phyloP scores from a whole-genome alignment of 352 stramenopile species.

The Pythium guiyangense region DNA sequence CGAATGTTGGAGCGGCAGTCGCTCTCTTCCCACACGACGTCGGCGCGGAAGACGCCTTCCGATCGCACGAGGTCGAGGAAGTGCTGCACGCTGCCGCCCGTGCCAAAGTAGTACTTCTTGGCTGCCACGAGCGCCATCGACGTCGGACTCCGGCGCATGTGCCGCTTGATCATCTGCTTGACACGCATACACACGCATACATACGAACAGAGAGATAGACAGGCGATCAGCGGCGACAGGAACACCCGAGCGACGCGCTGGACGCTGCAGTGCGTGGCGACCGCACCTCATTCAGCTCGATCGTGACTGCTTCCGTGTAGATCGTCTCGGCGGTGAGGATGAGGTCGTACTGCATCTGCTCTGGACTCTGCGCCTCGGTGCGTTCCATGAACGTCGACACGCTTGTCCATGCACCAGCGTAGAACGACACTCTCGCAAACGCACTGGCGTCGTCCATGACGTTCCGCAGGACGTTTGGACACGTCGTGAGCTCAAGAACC shows the following conservation, averaged over 20 bases:
- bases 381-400: slow-evolving; percentile 51
- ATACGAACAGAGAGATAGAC: background rate
- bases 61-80: slow-evolving; percentile 55
- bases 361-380: slow-evolving; percentile 21
- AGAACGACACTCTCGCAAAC: slow-evolving; percentile 52
- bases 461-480: slow-evolving; percentile 68
- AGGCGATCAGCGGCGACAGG: background rate
- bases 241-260: background rate
- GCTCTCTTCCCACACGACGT: slow-evolving; percentile 66
- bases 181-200: too few relatives aligned
- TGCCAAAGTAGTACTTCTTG: slow-evolving; percentile 89
- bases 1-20: slow-evolving; percentile 79
- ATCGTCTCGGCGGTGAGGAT: slow-evolving; percentile 84
- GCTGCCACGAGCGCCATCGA: slow-evolving; percentile 65
- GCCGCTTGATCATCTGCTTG: slow-evolving; percentile 65
- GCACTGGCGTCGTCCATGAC: slow-evolving; percentile 15
- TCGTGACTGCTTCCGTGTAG: slow-evolving; percentile 74
- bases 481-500: slow-evolving; percentile 81
- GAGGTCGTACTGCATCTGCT: slow-evolving; percentile 59
- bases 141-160: slow-evolving; percentile 36
- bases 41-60: slow-evolving; percentile 42
- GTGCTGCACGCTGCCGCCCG: slow-evolving; percentile 82
- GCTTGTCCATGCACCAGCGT: slow-evolving; percentile 71
- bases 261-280: background rate
- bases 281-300: slow-evolving; percentile 63